Percentiles rank a stretch among this genome's conserved stretches.
These are phyloP conservation scores for Lentinus tigrinus DNA, from an alignment of 768 basidiomycete species.

Conservation along the genomic window DNA sequence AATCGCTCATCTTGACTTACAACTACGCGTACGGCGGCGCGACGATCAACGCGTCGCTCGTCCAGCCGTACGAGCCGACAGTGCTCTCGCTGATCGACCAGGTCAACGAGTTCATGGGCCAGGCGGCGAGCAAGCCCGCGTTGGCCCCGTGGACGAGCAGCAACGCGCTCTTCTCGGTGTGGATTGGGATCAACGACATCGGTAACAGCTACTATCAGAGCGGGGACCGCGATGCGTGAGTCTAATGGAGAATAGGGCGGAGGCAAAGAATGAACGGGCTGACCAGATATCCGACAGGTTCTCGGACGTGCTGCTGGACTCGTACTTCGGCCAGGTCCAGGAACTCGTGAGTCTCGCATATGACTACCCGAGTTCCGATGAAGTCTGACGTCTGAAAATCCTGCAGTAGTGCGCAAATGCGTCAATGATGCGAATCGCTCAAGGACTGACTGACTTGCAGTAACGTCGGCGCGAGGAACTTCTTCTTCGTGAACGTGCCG, in stretches of 20 bases:
- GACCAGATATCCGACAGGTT: constrained; percentile 34
- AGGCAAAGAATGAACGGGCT: not conserved
- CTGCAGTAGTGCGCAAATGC: constrained; percentile 1
- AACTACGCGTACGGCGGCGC: constrained; percentile 70
- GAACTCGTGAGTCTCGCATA: constrained; percentile 38
- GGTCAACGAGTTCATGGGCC: constrained; percentile 54
- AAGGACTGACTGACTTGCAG: constrained; percentile 35
- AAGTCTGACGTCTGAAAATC: not conserved
- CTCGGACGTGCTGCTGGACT: constrained; percentile 45
- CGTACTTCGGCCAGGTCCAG: constrained; percentile 50
- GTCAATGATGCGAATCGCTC: not conserved
- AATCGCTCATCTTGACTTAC: constrained; percentile 53
- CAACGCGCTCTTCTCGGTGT: constrained; percentile 64
- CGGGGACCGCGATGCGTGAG: constrained; percentile 51
- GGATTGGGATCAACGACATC: constrained; percentile 73
- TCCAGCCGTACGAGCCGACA: constrained; percentile 49
- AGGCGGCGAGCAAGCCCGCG: constrained; percentile 47
- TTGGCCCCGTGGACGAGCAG: constrained; percentile 53
- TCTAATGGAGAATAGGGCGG: constrained; percentile 2
- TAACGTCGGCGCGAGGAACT: constrained; percentile 56
- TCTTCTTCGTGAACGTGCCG: constrained; percentile 63
- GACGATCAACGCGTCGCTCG: constrained; percentile 59
- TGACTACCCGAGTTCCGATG: not conserved
- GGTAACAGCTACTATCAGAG: constrained; percentile 49
- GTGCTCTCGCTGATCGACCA: constrained; percentile 60